Evolutionary conservation across 2,329 filamentous ascomycete genomes (phyloP).

Genomic region (Macrophomina tecta): DNA sequence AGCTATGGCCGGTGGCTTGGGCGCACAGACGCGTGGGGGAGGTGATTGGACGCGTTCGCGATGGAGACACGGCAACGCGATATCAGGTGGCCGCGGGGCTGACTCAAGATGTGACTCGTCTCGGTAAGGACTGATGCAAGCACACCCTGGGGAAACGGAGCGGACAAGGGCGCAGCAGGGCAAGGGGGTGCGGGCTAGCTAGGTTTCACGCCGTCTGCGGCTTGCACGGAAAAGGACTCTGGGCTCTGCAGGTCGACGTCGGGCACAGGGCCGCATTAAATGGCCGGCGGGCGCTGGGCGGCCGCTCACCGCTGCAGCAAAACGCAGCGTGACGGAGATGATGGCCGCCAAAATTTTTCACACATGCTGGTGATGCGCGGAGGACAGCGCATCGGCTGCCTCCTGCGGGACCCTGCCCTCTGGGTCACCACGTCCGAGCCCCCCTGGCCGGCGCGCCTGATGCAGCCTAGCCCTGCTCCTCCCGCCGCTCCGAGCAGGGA

Average conservation of each 20-base stretch:
- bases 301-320: conserved; percentile 19
- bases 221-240: conserved; percentile 19
- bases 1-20: conserved; percentile 19
- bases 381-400: conserved; percentile 24
- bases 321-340: conserved; percentile 20
- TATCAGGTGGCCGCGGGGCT: conserved; percentile 42
- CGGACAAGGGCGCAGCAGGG: conserved; percentile 30
- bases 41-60: conserved; percentile 29
- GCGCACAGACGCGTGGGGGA: conserved; percentile 28
- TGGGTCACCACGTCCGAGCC: neutral
- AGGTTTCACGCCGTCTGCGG: conserved; percentile 10
- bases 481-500: neutral
- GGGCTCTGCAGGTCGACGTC: conserved; percentile 15
- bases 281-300: neutral
- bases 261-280: conserved; percentile 21
- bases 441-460: conserved; percentile 8
- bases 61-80: conserved; percentile 40
- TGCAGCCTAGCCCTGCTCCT: conserved; percentile 1
- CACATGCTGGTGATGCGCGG: conserved; percentile 22
- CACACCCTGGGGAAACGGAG: conserved; percentile 32
- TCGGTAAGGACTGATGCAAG: conserved; percentile 36
- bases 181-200: conserved; percentile 34
- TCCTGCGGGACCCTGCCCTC: conserved; percentile 3
- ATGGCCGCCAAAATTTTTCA: conserved; percentile 26
- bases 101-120: conserved; percentile 29